phyloP scores from a whole-genome alignment of 1,139 yeast genomes.

The Meyerozyma athensensis region DNA sequence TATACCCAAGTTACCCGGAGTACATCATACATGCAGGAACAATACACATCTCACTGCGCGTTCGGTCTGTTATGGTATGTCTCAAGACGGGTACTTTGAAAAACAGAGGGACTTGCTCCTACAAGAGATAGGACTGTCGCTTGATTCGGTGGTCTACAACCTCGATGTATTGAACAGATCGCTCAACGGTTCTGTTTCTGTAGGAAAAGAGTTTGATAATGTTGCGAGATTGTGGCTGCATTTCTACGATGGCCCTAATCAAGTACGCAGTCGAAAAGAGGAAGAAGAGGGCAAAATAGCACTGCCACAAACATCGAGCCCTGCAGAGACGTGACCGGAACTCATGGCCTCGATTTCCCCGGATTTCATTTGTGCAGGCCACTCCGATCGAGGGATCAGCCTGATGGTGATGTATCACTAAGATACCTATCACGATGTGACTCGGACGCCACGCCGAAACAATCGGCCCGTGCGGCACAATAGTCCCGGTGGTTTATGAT shows the following conservation, averaged over 20 bases:
- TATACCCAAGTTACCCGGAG: constrained; percentile 2
- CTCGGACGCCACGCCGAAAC: too few relatives aligned
- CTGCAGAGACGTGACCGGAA: too few relatives aligned
- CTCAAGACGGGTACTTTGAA: constrained; percentile 22
- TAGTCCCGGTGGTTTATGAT: too few relatives aligned
- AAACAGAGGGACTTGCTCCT: constrained; percentile 38
- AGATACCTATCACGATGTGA: too few relatives aligned
- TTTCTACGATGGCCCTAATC: constrained; percentile 39
- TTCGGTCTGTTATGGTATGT: not conserved
- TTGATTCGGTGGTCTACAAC: constrained; percentile 48
- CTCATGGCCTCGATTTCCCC: too few relatives aligned
- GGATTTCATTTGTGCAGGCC: too few relatives aligned
- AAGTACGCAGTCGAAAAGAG: constrained; percentile 9
- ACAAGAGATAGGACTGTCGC: constrained; percentile 36
- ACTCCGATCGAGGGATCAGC: too few relatives aligned
- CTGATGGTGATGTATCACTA: too few relatives aligned
- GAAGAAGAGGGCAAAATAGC: too few relatives aligned
- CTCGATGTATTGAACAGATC: constrained; percentile 47
- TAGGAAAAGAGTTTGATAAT: constrained; percentile 51
- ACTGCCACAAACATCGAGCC: too few relatives aligned
- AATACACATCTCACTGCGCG: not conserved
- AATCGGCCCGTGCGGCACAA: too few relatives aligned
- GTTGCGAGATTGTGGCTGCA: constrained; percentile 47
- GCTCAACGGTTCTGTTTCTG: constrained; percentile 46
- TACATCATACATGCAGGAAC: not conserved